Evolutionary conservation across 2,329 filamentous ascomycete genomes (phyloP).

Genomic region (Hypoxylon sp.): DNA sequence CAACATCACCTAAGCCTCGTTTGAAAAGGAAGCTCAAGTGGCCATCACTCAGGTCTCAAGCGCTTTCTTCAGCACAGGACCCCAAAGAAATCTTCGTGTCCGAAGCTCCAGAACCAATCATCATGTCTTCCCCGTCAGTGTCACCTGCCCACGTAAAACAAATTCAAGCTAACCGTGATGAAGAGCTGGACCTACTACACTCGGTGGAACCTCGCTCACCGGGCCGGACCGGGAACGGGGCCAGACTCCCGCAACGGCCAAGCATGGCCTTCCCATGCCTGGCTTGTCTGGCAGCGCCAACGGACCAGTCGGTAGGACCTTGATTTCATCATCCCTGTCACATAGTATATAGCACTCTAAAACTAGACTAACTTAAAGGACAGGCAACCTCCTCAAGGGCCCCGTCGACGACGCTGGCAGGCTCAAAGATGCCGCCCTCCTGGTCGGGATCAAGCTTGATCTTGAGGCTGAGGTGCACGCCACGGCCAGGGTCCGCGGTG

Average conservation of each 20-base stretch:
- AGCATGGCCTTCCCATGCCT: conserved; percentile 41
- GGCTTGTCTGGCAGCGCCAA: conserved; percentile 44
- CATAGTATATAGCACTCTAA: neutral
- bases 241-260: conserved; percentile 11
- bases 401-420: conserved; percentile 65
- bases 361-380: too few species aligned
- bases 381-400: conserved; percentile 65
- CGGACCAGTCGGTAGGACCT: conserved; percentile 40
- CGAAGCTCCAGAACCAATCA: conserved; percentile 11
- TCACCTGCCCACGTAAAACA: neutral
- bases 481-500: conserved; percentile 67
- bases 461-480: conserved; percentile 69
- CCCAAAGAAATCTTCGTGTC: neutral
- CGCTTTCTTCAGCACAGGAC: neutral
- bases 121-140: conserved; percentile 43
- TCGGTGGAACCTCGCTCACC: conserved; percentile 25
- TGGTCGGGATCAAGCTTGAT: conserved; percentile 70
- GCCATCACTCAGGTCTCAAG: conserved; percentile 36
- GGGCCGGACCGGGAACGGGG: conserved; percentile 19
- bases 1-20: conserved; percentile 10
- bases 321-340: neutral
- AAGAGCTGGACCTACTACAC: conserved; percentile 39
- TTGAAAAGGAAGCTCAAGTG: conserved; percentile 40
- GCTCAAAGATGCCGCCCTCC: conserved; percentile 64
- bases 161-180: conserved; percentile 5